Evolutionary conservation across 164 flowering plant species (phyloP).

Genomic region (Liriodendron chinense): DNA sequence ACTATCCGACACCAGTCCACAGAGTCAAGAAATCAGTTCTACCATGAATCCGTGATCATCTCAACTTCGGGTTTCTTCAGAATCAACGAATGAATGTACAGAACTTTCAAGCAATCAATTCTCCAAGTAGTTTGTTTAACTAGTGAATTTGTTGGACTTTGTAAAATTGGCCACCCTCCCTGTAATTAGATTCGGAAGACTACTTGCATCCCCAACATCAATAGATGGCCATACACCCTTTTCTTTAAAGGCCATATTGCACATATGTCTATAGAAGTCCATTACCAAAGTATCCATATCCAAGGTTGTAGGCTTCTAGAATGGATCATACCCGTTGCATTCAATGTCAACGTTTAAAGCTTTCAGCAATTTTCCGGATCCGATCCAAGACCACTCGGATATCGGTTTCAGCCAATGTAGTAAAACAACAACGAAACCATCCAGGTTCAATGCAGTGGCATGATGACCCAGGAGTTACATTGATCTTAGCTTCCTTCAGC

Average conservation of each 20-base stretch:
- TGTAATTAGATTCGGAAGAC: too few species aligned
- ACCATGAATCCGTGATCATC: background rate
- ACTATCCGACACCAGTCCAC: background rate
- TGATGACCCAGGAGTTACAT: constrained; percentile 76
- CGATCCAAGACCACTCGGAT: constrained; percentile 76
- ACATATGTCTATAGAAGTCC: background rate
- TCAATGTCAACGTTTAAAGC: constrained; percentile 53
- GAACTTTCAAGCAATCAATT: background rate
- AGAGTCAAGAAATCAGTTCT: background rate
- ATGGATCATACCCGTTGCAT: constrained; percentile 7
- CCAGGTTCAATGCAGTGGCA: constrained; percentile 98
- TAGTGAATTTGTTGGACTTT: too few species aligned
- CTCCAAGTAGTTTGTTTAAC: background rate
- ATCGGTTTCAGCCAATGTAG: constrained; percentile 57
- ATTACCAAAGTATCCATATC: background rate
- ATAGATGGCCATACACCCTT: too few species aligned
- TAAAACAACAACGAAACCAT: constrained; percentile 84
- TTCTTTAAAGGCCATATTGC: too few species aligned
- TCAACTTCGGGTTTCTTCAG: too few species aligned
- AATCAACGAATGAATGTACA: background rate
- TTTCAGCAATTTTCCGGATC: constrained; percentile 50
- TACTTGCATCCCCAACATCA: too few species aligned
- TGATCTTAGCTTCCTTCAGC: constrained; percentile 67
- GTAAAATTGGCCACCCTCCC: too few species aligned
- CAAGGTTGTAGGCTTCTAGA: background rate